phyloP scores from a whole-genome alignment of 2,329 filamentous ascomycete genomes.

The Ophiocordyceps polyrhachis-furcata region DNA sequence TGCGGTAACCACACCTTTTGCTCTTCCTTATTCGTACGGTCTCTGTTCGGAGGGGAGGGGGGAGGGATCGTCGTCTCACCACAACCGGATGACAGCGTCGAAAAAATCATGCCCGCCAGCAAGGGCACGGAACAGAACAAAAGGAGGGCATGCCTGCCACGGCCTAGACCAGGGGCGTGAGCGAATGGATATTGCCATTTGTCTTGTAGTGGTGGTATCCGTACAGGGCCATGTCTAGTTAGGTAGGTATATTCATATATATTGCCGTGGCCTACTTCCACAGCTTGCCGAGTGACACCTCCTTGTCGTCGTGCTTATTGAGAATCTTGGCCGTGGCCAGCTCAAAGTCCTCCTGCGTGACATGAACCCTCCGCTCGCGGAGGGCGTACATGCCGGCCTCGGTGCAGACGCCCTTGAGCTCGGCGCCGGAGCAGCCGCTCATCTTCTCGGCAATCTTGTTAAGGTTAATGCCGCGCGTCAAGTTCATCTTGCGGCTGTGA shows the following conservation, averaged over 20 bases:
- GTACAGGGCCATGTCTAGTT: no score
- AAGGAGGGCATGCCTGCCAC: no score
- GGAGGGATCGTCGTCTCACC: no score
- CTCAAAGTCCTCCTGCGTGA: constrained; percentile 98
- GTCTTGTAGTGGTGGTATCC: no score
- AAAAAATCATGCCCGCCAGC: no score
- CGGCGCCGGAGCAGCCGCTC: constrained; percentile 95
- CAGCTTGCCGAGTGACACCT: constrained; percentile 74
- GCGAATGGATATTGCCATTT: no score
- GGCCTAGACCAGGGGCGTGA: no score
- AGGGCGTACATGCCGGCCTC: constrained; percentile 98
- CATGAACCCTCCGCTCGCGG: constrained; percentile 86
- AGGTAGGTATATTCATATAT: background rate
- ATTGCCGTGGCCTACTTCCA: constrained; percentile 25
- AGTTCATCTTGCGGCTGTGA: constrained; percentile 95
- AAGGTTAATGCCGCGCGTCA: constrained; percentile 92
- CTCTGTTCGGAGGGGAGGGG: no score
- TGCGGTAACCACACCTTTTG: no score
- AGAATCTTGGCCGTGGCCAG: constrained; percentile 96
- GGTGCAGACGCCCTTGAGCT: constrained; percentile 96
- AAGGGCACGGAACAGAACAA: no score
- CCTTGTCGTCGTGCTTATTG: constrained; percentile 99
- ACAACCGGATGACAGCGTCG: no score
- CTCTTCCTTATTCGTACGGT: no score
- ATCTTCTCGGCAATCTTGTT: constrained; percentile 99